Base-by-base conservation (phyloP, 768 basidiomycete genomes). In the Jaapia argillacea region DNA sequence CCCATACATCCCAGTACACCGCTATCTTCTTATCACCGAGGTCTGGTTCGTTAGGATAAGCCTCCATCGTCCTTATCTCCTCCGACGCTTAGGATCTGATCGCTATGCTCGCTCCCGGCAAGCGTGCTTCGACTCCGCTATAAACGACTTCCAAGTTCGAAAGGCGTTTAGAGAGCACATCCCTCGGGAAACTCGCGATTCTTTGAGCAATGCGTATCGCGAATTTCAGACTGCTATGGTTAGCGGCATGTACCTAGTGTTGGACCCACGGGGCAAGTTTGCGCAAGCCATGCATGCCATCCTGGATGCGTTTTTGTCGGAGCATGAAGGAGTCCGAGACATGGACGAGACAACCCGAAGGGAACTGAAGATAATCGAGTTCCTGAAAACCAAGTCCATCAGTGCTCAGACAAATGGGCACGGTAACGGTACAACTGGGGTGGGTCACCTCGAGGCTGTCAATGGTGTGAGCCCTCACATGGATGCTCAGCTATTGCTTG, bases 211-310 rank as follows among this genome's bases (percentile, higher is more conserved):
- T 49, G 84, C 83, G 5, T 90, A 89, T 55, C 70, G 87, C 44
- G 87, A 89, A 54, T 91, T 91, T 61, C 87, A 89, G 58, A 81
- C 85, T 6, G 83, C 85, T 6, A 87, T 92, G 86, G 83, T 91
- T 43, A 81, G 83, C 48, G 85, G 89, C 7, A 88, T 92, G 41
- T 88, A 88, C 56, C 74, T 90, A 41, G 78, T 86, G 41, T 66
- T 91, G 23, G 77, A 91, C 48, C 88, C 85, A 2, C 77, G 67
- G 27, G 87, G 86, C 3, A 66, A 71, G 49, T 71, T 85, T 52
- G 77, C 80, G 4, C 69, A 65, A 4, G 70, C 67, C 35, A 89
- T 92, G 86, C 83, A 85, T 53, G 66, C 72, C 31, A 85, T 92
- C 39, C 61, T 92, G 50, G 86, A 90, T 46, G 73, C 69, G 3